Conservation (phyloP, 352 stramenopile species). For the Globisporangium orthogonon region DNA sequence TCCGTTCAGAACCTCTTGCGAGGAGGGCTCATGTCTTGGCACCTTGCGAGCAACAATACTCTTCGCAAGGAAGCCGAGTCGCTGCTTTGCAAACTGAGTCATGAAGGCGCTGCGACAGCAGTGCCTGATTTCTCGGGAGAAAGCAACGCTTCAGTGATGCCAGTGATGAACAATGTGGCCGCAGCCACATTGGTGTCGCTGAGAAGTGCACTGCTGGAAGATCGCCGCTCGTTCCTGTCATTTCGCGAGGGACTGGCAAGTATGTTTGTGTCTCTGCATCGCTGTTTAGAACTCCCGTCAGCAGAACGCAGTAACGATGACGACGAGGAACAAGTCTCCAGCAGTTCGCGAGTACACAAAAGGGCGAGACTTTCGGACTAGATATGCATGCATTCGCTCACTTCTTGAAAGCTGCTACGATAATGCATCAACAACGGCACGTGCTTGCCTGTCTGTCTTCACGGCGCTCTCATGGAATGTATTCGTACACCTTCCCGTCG, state of each 20-base stretch:
- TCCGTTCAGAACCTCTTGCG: neutral
- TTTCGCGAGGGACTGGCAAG: neutral
- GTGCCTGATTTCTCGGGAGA: neutral
- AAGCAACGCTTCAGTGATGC: neutral
- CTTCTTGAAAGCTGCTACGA: neutral
- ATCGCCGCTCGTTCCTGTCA: conserved; percentile 6
- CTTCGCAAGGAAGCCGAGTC: neutral
- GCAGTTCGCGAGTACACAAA: neutral
- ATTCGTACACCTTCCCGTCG: conserved; percentile 13
- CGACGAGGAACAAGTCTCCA: neutral
- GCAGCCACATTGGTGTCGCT: neutral
- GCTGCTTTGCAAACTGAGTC: neutral
- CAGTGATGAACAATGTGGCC: neutral
- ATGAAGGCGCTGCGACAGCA: neutral
- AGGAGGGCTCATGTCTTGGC: conserved; percentile 25
- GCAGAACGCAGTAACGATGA: neutral
- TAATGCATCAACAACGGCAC: neutral
- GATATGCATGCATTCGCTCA: neutral
- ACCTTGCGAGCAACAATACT: conserved; percentile 8
- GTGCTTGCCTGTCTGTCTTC: neutral
- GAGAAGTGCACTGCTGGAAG: neutral
- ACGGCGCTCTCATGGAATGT: neutral
- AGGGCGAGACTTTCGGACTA: neutral
- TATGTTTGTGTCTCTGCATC: conserved; percentile 6
- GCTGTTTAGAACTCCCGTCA: neutral